Conservation (phyloP, 2,329 filamentous ascomycete genomes). For the Bipolaris zeicola region DNA sequence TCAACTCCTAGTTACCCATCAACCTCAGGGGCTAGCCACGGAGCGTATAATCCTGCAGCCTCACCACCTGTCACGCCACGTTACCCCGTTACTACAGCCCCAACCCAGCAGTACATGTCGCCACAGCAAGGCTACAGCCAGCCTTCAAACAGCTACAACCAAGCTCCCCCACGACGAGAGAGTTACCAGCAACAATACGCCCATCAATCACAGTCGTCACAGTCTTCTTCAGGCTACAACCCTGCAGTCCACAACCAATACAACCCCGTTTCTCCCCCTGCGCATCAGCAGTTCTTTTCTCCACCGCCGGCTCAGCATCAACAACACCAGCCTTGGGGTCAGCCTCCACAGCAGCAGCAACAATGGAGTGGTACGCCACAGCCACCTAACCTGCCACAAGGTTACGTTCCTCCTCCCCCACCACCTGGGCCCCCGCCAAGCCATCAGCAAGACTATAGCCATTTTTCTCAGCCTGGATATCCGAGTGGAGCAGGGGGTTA, state of each 20-base stretch:
- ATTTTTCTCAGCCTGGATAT: slow-evolving; percentile 61
- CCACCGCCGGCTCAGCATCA: slow-evolving; percentile 52
- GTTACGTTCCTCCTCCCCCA: slow-evolving; percentile 70
- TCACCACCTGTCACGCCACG: slow-evolving; percentile 55
- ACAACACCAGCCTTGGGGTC: slow-evolving; percentile 61
- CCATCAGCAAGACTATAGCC: slow-evolving; percentile 59
- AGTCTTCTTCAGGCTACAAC: slow-evolving; percentile 50
- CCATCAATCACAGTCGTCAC: slow-evolving; percentile 29
- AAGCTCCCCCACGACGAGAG: slow-evolving; percentile 40
- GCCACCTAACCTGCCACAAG: slow-evolving; percentile 58
- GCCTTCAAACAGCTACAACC: slow-evolving; percentile 35
- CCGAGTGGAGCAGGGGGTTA: slow-evolving; percentile 52
- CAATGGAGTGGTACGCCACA: slow-evolving; percentile 61
- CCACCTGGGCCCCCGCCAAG: slow-evolving; percentile 67
- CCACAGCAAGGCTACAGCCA: slow-evolving; percentile 35
- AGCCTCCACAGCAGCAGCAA: slow-evolving; percentile 60
- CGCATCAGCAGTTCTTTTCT: slow-evolving; percentile 63
- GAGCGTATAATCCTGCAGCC: slow-evolving; percentile 59
- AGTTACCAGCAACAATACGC: slow-evolving; percentile 36
- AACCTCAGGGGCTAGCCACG: slow-evolving; percentile 35
- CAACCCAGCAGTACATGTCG: slow-evolving; percentile 42
- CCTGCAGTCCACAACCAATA: slow-evolving; percentile 50
- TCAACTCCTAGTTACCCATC: slow-evolving; percentile 44
- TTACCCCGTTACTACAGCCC: slow-evolving; percentile 47
- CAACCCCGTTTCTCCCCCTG: slow-evolving; percentile 57